Evolutionary conservation across 2,329 filamentous ascomycete species (phyloP).

Genomic region (Davidsoniella virescens): DNA sequence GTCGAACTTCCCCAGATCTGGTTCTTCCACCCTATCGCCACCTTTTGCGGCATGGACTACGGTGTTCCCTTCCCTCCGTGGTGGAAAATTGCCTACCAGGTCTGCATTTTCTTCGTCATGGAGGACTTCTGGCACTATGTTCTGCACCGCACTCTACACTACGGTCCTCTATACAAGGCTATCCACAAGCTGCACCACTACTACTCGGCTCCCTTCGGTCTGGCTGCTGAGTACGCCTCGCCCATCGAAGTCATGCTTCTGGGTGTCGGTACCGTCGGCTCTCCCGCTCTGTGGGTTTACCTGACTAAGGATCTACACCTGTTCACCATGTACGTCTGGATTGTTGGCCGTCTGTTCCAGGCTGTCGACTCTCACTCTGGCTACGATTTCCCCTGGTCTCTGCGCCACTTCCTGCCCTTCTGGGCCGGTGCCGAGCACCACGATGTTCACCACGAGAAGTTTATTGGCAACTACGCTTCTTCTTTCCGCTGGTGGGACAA

Average conservation of each 20-base stretch:
- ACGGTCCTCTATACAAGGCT: conserved; percentile 84
- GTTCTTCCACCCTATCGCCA: conserved; percentile 95
- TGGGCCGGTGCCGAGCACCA: conserved; percentile 97
- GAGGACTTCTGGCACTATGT: conserved; percentile 99
- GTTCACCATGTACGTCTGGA: conserved; percentile 96
- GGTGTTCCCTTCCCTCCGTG: conserved; percentile 75
- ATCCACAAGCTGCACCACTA: conserved; percentile 99
- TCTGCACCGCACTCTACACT: conserved; percentile 83
- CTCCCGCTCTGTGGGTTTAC: conserved; percentile 69
- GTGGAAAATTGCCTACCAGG: conserved; percentile 79
- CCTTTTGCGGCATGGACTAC: conserved; percentile 77
- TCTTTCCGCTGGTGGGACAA: conserved; percentile 99
- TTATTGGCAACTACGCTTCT: conserved; percentile 94
- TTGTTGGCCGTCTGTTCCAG: conserved; percentile 82
- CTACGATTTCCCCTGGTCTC: conserved; percentile 95
- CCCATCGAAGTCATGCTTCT: conserved; percentile 95
- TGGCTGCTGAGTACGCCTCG: conserved; percentile 93
- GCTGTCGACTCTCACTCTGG: conserved; percentile 95
- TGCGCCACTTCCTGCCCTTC: conserved; percentile 91
- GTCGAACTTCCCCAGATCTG: conserved; percentile 97
- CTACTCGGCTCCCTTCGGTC: conserved; percentile 91
- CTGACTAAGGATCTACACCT: conserved; percentile 82
- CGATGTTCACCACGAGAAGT: conserved; percentile 93
- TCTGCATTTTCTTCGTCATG: conserved; percentile 83
- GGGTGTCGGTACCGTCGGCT: conserved; percentile 68